Evolutionary conservation across 495 filamentous ascomycete species (phyloP), one percentile per base, ranked within the genome.

Genomic region (Evansstolkia leycettana): DNA sequence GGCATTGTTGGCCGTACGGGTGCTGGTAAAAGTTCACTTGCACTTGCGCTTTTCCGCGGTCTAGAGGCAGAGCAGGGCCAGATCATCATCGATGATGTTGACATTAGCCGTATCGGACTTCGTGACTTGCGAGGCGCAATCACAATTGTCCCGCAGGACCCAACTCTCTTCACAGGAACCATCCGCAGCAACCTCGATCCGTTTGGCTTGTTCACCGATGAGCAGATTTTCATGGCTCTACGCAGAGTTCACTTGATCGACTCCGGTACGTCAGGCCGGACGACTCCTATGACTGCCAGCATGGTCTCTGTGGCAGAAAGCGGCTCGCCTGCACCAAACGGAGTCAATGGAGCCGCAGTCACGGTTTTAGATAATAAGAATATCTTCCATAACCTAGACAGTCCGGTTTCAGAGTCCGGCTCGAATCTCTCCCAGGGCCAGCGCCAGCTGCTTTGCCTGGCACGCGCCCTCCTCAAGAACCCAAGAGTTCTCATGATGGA

Each of bases 111-210:
- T 32, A 95, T 96, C 45, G 92, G 92, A 5, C 71, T 96, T 17
- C 81, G 80, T 33, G 89, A 96, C 60, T 70, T 99, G 40, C 78
- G 92, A 28, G 82, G 94, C 60, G 75, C 81, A 6, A 92, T 99
- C 50, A 95, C 92, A 2, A 96, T 99, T 51, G 92, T 99, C 15
- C 92, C 92, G 17, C 92, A 99, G 64, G 92, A 98, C 48, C 92
- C 92, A 2, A 99, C 92, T 0, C 71, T 99, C 1, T 99, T 99
- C 58, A 90, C 82, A 3, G 92, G 92, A 36, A 99, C 90, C 1
- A 84, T 99, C 45, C 75, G 92, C 27, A 88, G 68, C 51, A 99
- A 99, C 51, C 76, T 99, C 1, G 92, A 99, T 57, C 92, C 92
- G 0, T 99, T 99, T 62, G 66, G 71, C 19, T 57, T 89, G 16